phyloP scores from a whole-genome alignment of 805 yeast species.

The Komagataella pastoris region DNA sequence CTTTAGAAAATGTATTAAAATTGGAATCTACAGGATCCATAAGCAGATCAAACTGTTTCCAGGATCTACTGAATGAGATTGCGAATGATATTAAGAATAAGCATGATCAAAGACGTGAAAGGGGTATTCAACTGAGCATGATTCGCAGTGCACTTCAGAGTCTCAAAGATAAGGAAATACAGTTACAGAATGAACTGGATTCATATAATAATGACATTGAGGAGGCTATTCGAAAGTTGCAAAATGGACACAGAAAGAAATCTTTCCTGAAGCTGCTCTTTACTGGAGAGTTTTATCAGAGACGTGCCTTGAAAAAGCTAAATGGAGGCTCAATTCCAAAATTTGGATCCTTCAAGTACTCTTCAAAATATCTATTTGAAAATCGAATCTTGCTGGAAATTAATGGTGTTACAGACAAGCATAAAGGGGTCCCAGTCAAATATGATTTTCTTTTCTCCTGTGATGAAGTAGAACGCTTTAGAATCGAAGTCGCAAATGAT shows the following conservation, averaged over 20 bases:
- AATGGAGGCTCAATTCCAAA: conserved; percentile 54
- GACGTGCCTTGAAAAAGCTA: conserved; percentile 46
- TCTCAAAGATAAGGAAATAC: conserved; percentile 29
- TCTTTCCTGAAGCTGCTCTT: conserved; percentile 39
- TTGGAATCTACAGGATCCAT: conserved; percentile 57
- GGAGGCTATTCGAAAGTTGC: conserved; percentile 25
- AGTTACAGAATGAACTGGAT: conserved; percentile 26
- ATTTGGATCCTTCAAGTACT: conserved; percentile 68
- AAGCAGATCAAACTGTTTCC: conserved; percentile 59
- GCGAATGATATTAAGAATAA: conserved; percentile 59
- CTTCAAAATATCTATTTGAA: conserved; percentile 64
- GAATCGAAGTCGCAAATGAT: conserved; percentile 65
- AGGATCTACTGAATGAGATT: conserved; percentile 67
- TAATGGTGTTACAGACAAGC: conserved; percentile 31
- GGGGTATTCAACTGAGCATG: conserved; percentile 26
- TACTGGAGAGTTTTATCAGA: conserved; percentile 67
- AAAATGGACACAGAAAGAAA: conserved; percentile 29
- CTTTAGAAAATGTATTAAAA: conserved; percentile 64
- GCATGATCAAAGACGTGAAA: conserved; percentile 25
- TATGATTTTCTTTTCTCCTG: conserved; percentile 66
- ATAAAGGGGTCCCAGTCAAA: conserved; percentile 23
- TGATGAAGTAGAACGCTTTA: conserved; percentile 58
- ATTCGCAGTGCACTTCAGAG: conserved; percentile 29
- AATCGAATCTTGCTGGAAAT: conserved; percentile 52
- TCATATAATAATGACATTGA: conserved; percentile 38